phyloP scores from a whole-genome alignment of 441 rosid genomes.

The Syzygium malaccense region DNA sequence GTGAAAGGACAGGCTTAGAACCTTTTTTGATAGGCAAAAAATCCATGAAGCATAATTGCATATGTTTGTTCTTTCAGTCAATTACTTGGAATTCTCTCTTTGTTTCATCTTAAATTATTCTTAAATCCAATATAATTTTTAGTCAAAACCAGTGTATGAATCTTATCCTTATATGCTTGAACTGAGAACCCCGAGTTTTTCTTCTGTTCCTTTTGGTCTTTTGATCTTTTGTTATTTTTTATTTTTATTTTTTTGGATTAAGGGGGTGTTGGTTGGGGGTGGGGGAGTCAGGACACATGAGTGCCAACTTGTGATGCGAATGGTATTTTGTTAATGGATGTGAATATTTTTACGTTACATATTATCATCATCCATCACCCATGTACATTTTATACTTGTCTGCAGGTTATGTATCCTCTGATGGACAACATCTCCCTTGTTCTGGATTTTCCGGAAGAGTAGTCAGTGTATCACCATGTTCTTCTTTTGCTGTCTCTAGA shows the following conservation, averaged over 20 bases:
- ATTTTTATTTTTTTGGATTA: neutral
- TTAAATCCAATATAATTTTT: neutral
- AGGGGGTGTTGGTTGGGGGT: neutral
- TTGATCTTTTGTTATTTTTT: neutral
- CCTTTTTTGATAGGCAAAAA: neutral
- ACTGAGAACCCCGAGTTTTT: neutral
- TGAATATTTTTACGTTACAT: neutral
- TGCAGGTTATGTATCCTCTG: slow-evolving; percentile 46
- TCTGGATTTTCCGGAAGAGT: slow-evolving; percentile 42
- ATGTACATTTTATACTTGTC: neutral
- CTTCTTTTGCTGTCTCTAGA: slow-evolving; percentile 18
- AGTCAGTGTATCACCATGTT: slow-evolving; percentile 23
- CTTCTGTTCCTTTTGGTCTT: neutral
- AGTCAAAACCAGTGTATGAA: neutral
- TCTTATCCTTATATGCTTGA: neutral
- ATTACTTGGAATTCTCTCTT: neutral
- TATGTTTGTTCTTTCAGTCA: neutral
- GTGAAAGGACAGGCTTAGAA: neutral
- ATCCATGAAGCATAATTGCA: neutral
- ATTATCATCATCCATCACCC: neutral
- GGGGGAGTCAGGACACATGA: neutral
- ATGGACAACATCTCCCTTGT: slow-evolving; percentile 26
- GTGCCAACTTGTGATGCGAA: neutral
- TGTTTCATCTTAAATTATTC: neutral
- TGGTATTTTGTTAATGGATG: neutral